Percentiles rank a stretch among this genome's conserved stretches.
phyloP scores from a whole-genome alignment of 192 early-diverging fungal species.

The Pilaira anomala region DNA sequence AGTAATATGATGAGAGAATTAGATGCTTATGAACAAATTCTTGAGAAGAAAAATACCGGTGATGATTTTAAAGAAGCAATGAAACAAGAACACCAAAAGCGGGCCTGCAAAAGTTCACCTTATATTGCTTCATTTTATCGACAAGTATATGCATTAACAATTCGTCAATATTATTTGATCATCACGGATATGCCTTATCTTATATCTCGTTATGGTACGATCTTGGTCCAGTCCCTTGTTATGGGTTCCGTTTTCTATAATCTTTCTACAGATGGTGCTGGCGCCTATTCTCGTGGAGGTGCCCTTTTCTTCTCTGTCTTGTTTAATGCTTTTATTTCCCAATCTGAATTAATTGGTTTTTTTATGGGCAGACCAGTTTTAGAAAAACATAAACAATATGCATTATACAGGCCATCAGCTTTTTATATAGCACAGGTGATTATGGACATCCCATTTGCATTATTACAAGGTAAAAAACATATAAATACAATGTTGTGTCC shows the following conservation, averaged over 20 bases:
- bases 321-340: slow-evolving; percentile 53
- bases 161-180: slow-evolving; percentile 65
- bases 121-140: slow-evolving; percentile 66
- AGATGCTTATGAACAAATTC: slow-evolving; percentile 39
- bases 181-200: slow-evolving; percentile 48
- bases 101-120: slow-evolving; percentile 46
- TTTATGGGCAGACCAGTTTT: slow-evolving; percentile 68
- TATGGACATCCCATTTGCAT: slow-evolving; percentile 48
- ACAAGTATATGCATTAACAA: slow-evolving; percentile 57
- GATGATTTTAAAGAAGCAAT: slow-evolving; percentile 47
- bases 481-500: not conserved
- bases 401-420: slow-evolving; percentile 61
- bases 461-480: slow-evolving; percentile 34
- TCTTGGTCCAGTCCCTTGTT: slow-evolving; percentile 61
- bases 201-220: slow-evolving; percentile 51
- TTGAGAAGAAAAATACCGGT: slow-evolving; percentile 21
- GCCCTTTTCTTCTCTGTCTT: slow-evolving; percentile 63
- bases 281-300: slow-evolving; percentile 77
- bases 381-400: slow-evolving; percentile 77
- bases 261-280: slow-evolving; percentile 51
- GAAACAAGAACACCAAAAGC: slow-evolving; percentile 52
- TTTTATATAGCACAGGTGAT: slow-evolving; percentile 53
- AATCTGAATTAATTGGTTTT: slow-evolving; percentile 68
- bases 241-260: slow-evolving; percentile 68
- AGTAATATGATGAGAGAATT: slow-evolving; percentile 38